phyloP scores from a whole-genome alignment of 352 stramenopile genomes.

The Phytophthora citricola region DNA sequence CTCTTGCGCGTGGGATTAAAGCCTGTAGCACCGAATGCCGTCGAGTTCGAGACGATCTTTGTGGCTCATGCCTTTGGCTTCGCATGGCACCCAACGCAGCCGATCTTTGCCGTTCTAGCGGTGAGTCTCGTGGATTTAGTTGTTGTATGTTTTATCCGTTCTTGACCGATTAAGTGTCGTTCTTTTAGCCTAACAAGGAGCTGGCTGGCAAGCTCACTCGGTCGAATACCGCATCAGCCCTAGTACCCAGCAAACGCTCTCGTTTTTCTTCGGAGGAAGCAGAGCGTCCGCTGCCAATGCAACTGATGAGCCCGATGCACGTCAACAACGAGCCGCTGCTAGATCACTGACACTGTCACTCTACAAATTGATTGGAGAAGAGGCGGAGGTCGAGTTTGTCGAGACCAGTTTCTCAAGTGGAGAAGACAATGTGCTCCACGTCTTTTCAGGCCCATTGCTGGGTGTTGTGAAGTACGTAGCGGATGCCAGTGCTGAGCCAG shows the following conservation, averaged over 20 bases:
- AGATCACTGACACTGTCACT: slow-evolving; percentile 42
- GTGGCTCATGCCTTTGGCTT: slow-evolving; percentile 65
- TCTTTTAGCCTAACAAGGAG: slow-evolving; percentile 62
- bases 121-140: slow-evolving; percentile 27
- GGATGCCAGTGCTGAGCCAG: slow-evolving; percentile 21
- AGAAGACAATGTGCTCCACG: slow-evolving; percentile 68
- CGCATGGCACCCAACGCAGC: slow-evolving; percentile 62
- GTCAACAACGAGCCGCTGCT: slow-evolving; percentile 45
- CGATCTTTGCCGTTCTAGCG: slow-evolving; percentile 62
- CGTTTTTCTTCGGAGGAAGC: slow-evolving; percentile 76
- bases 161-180: neutral
- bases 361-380: slow-evolving; percentile 40
- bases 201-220: slow-evolving; percentile 34
- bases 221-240: slow-evolving; percentile 44
- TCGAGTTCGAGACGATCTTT: slow-evolving; percentile 66
- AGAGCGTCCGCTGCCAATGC: slow-evolving; percentile 34
- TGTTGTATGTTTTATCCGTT: neutral
- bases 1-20: slow-evolving; percentile 77
- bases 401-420: slow-evolving; percentile 56
- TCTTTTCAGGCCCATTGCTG: slow-evolving; percentile 76
- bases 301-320: slow-evolving; percentile 37
- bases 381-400: slow-evolving; percentile 58
- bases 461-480: slow-evolving; percentile 68
- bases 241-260: slow-evolving; percentile 49
- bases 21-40: slow-evolving; percentile 66